phyloP scores from a whole-genome alignment of 805 yeast species.

The Starmerella asiatica region DNA sequence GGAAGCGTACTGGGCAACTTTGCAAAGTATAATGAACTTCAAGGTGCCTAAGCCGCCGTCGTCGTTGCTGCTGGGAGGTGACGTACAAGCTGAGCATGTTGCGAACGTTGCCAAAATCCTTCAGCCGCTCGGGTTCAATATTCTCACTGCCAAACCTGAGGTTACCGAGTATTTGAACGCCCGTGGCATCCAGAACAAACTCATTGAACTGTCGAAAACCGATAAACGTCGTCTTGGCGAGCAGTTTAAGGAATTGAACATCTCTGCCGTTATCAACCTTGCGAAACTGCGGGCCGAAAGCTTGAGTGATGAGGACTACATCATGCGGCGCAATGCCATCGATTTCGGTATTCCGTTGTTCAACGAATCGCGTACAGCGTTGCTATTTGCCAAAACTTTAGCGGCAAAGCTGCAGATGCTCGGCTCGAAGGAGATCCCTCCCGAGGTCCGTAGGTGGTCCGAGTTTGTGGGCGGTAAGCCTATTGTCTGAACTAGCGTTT shows the following conservation, averaged over 20 bases:
- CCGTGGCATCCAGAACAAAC: conserved; percentile 35
- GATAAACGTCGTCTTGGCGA: conserved; percentile 90
- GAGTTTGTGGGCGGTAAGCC: conserved; percentile 93
- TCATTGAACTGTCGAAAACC: conserved; percentile 80
- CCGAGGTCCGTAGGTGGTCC: conserved; percentile 90
- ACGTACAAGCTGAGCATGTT: conserved; percentile 53
- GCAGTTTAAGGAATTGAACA: conserved; percentile 74
- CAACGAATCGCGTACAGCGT: conserved; percentile 90
- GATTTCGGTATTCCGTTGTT: conserved; percentile 93
- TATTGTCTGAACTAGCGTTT: conserved; percentile 34
- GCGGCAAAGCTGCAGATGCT: conserved; percentile 51
- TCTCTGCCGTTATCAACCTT: conserved; percentile 80
- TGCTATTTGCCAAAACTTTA: conserved; percentile 73
- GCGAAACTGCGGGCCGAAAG: conserved; percentile 82
- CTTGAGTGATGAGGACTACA: conserved; percentile 76
- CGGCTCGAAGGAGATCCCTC: conserved; percentile 46
- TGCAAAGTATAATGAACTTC: conserved; percentile 96
- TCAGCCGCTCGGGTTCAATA: conserved; percentile 64
- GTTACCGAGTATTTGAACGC: conserved; percentile 56
- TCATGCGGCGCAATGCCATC: conserved; percentile 98
- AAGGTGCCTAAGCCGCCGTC: conserved; percentile 80
- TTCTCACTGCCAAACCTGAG: conserved; percentile 59
- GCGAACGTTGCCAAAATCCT: conserved; percentile 61
- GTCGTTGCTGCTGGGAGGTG: conserved; percentile 92
- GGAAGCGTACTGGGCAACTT: conserved; percentile 96